Base-by-base conservation (phyloP, 768 basidiomycete genomes). In the Phylloporus rhodoxanthus region DNA sequence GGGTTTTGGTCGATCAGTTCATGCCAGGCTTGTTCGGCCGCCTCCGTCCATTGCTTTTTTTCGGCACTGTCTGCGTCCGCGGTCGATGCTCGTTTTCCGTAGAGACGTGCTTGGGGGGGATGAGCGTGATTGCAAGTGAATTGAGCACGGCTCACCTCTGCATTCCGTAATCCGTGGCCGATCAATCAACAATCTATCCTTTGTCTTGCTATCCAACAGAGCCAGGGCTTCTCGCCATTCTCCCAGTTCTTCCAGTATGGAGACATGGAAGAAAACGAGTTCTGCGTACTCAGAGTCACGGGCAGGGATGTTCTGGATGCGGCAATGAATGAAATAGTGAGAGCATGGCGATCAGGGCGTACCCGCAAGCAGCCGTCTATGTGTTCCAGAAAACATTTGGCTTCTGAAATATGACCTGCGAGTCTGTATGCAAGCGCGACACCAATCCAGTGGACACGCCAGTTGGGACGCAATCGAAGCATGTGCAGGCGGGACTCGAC, bases 381-480 rank as follows among this genome's bases (percentile, higher is more conserved):
- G 40, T 82, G 78, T 48, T 88, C 82, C 25, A 95, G 66, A 2
- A 89, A 79, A 25, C 79, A 79, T 60, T 78, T 79, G 2, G 92
- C 84, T 57, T 89, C 85, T 10, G 66, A 59, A 4, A 80, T 66
- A 54, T 93, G 84, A 6, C 86, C 85, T 50, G 82, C 87, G 14
- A 98, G 75, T 60, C 91, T 86, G 66, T 91, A 85, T 4, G 94
- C 92, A 23, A 98, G 79, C 13, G 91, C 91, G 41, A 93, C 75
- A 2, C 80, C 89, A 46, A 92, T 70, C 96, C 96, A 99, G 65
- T 93, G 87, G 50, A 86, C 79, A 8, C 94, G 87, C 15, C 87
- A 70, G 47, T 83, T 82, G 0, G 95, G 93, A 13, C 93, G 83
- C 13, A 91, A 66, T 49, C 75, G 79, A 33, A 97, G 79, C 46